Base-by-base conservation (phyloP, 108 stramenopile genomes). In the Cyclotella sp. region DNA sequence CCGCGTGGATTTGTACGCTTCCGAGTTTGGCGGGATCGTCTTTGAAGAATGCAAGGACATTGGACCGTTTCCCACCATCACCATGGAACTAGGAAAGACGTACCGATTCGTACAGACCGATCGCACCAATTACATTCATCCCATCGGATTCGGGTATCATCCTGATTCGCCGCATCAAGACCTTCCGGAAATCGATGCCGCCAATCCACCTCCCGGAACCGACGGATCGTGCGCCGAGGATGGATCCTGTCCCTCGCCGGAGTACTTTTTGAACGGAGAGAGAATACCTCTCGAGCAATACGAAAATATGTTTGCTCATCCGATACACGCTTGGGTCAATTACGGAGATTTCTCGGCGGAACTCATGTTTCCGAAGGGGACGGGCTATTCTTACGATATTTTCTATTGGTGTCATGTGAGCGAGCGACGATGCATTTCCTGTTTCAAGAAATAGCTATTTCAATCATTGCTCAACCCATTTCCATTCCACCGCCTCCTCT, bases 81-180 rank as follows among this genome's bases (percentile, higher is more conserved):
- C 79, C 13, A 87, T 97, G 85, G 84, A 88, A 43, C 53, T 89
- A 39, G 88, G 87, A n/a, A 68, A 87, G 47, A 94, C 88, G 2
- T 96, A 97, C 73, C 82, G 72, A 0, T 97, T 97, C 75, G 79
- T 77, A 12, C 94, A 95, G 74, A 39, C 10, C 0, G 83, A 88
- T 58, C n/a, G 63, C 5, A 63, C 51, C 21, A 79, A 89, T 28
- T 96, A 83, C 70, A 88, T 84, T 51, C 97, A 97, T 68, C 93
- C 93, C 9, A 68, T 97, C 13, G 97, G 97, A 54, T 96, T 97
- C 59, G 90, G 92, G 9, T 97, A 97, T 77, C 80, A 72, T 18
- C 85, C 94, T 19, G 94, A 96, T 79, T 92, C 94, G 13, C 94
- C 91, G n/a, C 90, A 94, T 69, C 79, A 45, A 18, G 91, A 76